A percentile compares a stretch with the other conserved stretches of the same genome.
Evolutionary conservation across 2,329 filamentous ascomycete genomes (phyloP).

Genomic region (Penicillium sp.): DNA sequence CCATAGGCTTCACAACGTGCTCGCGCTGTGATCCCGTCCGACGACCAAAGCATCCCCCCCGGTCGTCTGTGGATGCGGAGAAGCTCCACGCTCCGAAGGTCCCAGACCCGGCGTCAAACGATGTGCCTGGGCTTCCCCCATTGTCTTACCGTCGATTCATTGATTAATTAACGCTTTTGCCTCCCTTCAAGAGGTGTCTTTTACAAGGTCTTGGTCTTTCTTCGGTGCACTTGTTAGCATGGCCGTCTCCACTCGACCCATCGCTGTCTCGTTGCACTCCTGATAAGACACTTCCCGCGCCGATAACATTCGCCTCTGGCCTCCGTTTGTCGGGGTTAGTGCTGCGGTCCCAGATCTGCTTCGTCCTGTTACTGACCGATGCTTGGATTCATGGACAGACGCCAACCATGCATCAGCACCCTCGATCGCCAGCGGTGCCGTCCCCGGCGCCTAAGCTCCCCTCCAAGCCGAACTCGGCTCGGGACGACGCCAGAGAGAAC

Average conservation of each 20-base stretch:
- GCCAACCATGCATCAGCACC: conserved; percentile 80
- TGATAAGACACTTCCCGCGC: conserved; percentile 30
- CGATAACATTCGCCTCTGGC: conserved; percentile 17
- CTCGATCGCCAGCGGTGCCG: conserved; percentile 63
- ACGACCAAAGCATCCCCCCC: conserved; percentile 26
- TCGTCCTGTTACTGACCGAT: conserved; percentile 4
- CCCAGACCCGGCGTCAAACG: conserved; percentile 23
- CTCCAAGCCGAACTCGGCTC: conserved; percentile 67
- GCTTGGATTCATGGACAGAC: conserved; percentile 1
- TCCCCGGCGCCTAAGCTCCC: conserved; percentile 70
- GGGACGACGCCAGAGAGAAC: conserved; percentile 72
- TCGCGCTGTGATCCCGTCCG: conserved; percentile 27
- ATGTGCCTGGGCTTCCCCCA: conserved; percentile 24
- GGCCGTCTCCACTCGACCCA: conserved; percentile 34
- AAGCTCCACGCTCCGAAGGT: conserved; percentile 36
- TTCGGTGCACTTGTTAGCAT: conserved; percentile 37
- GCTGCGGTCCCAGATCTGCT: conserved; percentile 5
- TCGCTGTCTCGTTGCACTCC: conserved; percentile 34
- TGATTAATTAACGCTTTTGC: conserved; percentile 11
- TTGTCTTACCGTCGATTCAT: conserved; percentile 16
- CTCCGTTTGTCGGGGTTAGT: conserved; percentile 18
- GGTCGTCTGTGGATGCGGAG: conserved; percentile 36
- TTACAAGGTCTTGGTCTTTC: conserved; percentile 5
- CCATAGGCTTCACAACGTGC: conserved; percentile 28
- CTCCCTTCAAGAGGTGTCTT: conserved; percentile 2